A percentile compares a stretch with the other conserved stretches of the same genome.
These are phyloP conservation scores for Aspergillus neoniger DNA, from an alignment of 2,329 filamentous ascomycete species.

Conservation along the genomic window DNA sequence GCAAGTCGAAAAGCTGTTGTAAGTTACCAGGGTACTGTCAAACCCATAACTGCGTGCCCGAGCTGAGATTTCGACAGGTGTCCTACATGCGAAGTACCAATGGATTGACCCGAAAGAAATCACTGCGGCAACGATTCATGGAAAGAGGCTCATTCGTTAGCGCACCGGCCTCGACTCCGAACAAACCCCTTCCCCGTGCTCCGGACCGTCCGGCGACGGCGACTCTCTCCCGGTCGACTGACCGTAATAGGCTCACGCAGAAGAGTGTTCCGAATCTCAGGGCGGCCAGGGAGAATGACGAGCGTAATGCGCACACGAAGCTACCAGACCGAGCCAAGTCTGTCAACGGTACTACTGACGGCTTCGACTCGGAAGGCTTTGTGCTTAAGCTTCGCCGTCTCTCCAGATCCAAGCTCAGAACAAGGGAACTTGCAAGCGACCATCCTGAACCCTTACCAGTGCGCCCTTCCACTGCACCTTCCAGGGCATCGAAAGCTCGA, in stretches of 20 bases:
- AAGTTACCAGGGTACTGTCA: conserved; percentile 51
- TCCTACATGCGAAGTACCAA: conserved; percentile 22
- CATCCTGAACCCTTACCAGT: conserved; percentile 11
- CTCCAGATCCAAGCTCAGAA: conserved; percentile 24
- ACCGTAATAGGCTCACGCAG: conserved; percentile 13
- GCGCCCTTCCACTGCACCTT: conserved; percentile 32
- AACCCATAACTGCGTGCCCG: background rate
- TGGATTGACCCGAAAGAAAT: conserved; percentile 21
- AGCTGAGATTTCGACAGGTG: conserved; percentile 21
- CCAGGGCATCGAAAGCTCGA: conserved; percentile 25
- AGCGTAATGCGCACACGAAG: conserved; percentile 15
- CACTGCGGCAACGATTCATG: conserved; percentile 29
- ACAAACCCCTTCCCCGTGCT: conserved; percentile 37
- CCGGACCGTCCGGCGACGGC: conserved; percentile 19
- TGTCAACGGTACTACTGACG: conserved; percentile 23
- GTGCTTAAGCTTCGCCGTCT: conserved; percentile 25
- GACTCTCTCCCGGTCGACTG: conserved; percentile 15
- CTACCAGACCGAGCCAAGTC: conserved; percentile 25
- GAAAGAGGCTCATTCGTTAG: conserved; percentile 18
- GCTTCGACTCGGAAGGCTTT: conserved; percentile 13
- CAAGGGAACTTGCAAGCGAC: conserved; percentile 23
- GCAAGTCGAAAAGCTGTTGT: conserved; percentile 71
- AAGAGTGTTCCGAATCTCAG: conserved; percentile 23
- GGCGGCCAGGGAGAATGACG: conserved; percentile 16
- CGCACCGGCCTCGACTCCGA: conserved; percentile 9